Conservation (phyloP, 2,329 filamentous ascomycete species). For the Curvularia sp. region DNA sequence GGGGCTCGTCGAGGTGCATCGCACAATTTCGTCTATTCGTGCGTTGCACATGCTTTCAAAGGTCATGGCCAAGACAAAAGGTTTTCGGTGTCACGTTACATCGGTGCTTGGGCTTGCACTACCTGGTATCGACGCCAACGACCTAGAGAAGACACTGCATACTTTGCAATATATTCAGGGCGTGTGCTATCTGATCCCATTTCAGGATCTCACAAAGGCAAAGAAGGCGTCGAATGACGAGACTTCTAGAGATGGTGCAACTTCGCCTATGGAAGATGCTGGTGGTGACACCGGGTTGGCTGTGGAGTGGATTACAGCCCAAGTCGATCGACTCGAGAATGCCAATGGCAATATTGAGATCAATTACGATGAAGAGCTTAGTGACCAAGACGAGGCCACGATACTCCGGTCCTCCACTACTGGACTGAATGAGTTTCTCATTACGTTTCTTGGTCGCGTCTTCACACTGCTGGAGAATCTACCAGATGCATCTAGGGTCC, state of each 20-base stretch:
- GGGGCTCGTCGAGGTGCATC: constrained; percentile 94
- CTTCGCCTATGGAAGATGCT: constrained; percentile 44
- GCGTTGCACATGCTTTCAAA: constrained; percentile 91
- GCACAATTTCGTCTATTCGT: constrained; percentile 91
- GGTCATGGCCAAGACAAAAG: constrained; percentile 89
- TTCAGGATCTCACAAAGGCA: constrained; percentile 77
- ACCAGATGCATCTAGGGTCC: constrained; percentile 85
- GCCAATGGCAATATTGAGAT: constrained; percentile 85
- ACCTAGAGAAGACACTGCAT: constrained; percentile 94
- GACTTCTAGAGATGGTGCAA: constrained; percentile 32
- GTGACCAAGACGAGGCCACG: constrained; percentile 82
- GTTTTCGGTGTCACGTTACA: constrained; percentile 95
- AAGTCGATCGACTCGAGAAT: constrained; percentile 91
- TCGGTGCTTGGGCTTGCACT: constrained; percentile 90
- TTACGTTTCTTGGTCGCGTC: constrained; percentile 89
- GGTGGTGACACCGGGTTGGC: constrained; percentile 65
- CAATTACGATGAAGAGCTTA: constrained; percentile 81
- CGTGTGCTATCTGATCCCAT: constrained; percentile 94
- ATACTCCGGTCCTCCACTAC: constrained; percentile 94
- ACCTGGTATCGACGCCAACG: constrained; percentile 96
- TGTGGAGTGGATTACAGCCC: constrained; percentile 89
- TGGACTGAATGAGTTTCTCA: constrained; percentile 89
- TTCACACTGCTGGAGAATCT: constrained; percentile 96
- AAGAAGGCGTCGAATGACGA: constrained; percentile 34
- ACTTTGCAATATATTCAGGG: constrained; percentile 94